A percentile compares a stretch with the other conserved stretches of the same genome.
These are phyloP conservation scores for Wallacemonas collosoma DNA, from an alignment of 208 protist species.

Conservation along the genomic window DNA sequence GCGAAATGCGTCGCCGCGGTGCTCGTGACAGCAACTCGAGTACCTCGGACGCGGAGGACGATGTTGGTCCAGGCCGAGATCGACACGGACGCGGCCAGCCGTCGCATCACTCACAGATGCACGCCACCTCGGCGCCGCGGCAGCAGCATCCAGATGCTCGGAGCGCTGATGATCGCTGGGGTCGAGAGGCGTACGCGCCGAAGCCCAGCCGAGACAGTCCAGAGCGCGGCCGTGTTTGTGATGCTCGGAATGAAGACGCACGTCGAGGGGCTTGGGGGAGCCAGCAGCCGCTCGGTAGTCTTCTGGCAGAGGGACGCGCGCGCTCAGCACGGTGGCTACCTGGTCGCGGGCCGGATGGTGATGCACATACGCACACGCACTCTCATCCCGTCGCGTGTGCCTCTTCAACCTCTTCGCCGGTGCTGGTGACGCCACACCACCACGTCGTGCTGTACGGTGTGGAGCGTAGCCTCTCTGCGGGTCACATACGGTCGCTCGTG, in stretches of 20 bases:
- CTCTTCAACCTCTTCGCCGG: neutral
- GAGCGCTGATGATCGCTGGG: neutral
- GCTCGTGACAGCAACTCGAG: no score
- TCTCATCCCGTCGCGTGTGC: no score
- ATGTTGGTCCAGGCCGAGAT: no score
- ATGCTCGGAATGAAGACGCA: neutral
- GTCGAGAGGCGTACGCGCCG: constrained; percentile 4
- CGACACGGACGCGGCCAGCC: no score
- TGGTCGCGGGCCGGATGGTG: no score
- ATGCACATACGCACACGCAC: no score
- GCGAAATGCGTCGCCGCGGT: no score
- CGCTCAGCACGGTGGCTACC: neutral
- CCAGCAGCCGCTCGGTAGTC: neutral
- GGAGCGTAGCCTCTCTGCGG: constrained; percentile 48
- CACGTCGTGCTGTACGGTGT: constrained; percentile 68
- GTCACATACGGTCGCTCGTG: constrained; percentile 57
- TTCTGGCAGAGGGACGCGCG: constrained; percentile 5
- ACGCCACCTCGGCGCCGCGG: no score
- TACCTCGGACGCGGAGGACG: no score
- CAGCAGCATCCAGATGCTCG: no score
- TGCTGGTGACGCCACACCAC: neutral
- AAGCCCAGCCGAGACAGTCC: neutral
- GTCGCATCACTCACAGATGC: no score
- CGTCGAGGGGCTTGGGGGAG: neutral
- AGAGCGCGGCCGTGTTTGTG: neutral